Base-by-base conservation (phyloP, 73 alveolate species). In the Breviolum minutum region DNA sequence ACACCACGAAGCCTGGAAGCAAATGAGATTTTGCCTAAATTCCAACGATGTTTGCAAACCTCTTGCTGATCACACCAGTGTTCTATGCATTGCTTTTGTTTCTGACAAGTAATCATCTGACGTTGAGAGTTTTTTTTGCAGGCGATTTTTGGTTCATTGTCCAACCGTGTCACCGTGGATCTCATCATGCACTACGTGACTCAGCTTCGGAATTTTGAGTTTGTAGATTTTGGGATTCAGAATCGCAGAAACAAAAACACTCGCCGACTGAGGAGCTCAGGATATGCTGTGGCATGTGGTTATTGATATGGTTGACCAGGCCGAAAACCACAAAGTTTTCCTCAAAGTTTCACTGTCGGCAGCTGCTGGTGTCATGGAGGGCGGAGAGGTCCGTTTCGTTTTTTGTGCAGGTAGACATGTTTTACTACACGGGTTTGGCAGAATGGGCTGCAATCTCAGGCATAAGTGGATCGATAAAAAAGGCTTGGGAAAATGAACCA, bases 231-330 rank as follows among this genome's bases (percentile, higher is more conserved):
- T 79, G 13, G 13, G 64, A 9, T 30, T 63, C 16, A 30, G n/a
- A 27, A 27, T 48, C 12, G 48, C n/a, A 16, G 22, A 32, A 40
- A 14, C 24, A 22, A 2, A 9, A 22, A 32, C 82, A 22, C 32
- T 73, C 40, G 48, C 83, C n/a, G 83, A 9, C 32, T 24, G 32
- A 63, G 2, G 68, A 22, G 20, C 96, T 22, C 30, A 89, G 96
- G 96, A 89, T 71, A 89, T 89, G 96, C 54, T 89, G 96, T 89
- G 96, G 96, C 96, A 73, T 20, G 96, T 89, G 86, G 96, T 89
- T 74, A 68, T 89, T 80, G 96, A 89, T 74, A 89, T 89, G 96
- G 96, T 89, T 32, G 96, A 89, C 68, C 96, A 89, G 73, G 90
- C 90, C 7, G 71, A 27, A 54, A 54, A 48, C 32, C 32, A 69